phyloP scores from a whole-genome alignment of 2,329 filamentous ascomycete genomes.

The Albophoma yamanashiensis region DNA sequence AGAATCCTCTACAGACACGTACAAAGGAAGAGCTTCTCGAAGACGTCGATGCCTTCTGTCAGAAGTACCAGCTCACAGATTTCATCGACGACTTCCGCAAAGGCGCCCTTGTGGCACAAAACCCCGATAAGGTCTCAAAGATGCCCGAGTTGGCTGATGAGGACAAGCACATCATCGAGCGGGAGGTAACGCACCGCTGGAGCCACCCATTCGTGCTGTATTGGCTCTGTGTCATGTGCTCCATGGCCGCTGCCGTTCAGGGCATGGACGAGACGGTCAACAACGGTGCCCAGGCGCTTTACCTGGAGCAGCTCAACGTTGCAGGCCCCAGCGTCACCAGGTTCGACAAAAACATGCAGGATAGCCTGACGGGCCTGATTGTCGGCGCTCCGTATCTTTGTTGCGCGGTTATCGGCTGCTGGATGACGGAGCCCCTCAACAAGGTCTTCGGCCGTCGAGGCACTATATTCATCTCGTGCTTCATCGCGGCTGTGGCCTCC shows the following conservation, averaged over 20 bases:
- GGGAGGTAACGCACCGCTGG: conserved; percentile 20
- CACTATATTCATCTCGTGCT: conserved; percentile 8
- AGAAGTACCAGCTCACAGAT: conserved; percentile 31
- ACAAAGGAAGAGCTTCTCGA: conserved; percentile 4
- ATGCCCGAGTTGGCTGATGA: conserved; percentile 18
- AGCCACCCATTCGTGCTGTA: conserved; percentile 20
- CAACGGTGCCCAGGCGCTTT: conserved; percentile 47
- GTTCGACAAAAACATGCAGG: conserved; percentile 22
- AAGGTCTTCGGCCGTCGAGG: conserved; percentile 6
- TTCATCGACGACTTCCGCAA: conserved; percentile 31
- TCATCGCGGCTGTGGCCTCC: conserved; percentile 6
- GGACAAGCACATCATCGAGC: conserved; percentile 16
- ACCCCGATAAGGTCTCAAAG: conserved; percentile 35
- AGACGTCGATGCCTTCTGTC: conserved; percentile 6
- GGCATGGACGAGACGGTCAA: conserved; percentile 58
- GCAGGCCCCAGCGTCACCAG: conserved; percentile 49
- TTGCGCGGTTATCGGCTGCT: conserved; percentile 19
- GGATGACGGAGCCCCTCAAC: conserved; percentile 15
- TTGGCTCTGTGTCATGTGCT: conserved; percentile 23
- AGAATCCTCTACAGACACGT: conserved; percentile 6
- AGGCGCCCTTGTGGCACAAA: conserved; percentile 24
- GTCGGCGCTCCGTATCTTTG: conserved; percentile 8
- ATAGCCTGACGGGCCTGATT: conserved; percentile 34
- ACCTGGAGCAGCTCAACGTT: conserved; percentile 47
- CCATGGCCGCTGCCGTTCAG: conserved; percentile 45